A percentile compares a stretch with the other conserved stretches of the same genome.
These are phyloP conservation scores for Metschnikowia reukaufii DNA, from an alignment of 805 yeast species.

Conservation along the genomic window DNA sequence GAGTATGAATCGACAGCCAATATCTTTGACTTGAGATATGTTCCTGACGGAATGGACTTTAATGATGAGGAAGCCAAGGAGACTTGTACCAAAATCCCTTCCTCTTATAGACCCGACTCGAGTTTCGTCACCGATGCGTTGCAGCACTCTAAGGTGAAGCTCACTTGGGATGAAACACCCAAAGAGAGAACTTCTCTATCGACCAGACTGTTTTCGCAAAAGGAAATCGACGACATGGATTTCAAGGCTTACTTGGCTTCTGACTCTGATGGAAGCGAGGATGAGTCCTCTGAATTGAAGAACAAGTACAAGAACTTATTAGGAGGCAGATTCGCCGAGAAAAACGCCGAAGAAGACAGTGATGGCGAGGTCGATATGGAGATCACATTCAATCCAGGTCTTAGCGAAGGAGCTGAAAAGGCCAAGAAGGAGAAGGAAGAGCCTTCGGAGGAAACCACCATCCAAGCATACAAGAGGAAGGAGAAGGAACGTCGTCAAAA, in stretches of 20 bases:
- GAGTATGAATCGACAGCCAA: conserved; percentile 96
- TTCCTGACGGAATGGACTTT: conserved; percentile 91
- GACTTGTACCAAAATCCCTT: conserved; percentile 67
- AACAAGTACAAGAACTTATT: conserved; percentile 63
- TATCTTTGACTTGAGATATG: conserved; percentile 85
- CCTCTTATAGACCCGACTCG: conserved; percentile 70
- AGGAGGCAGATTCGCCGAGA: conserved; percentile 42
- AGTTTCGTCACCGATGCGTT: conserved; percentile 90
- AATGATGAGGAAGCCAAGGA: conserved; percentile 73
- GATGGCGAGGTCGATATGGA: conserved; percentile 81
- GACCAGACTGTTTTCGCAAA: conserved; percentile 78
- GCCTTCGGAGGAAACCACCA: conserved; percentile 67
- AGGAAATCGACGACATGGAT: conserved; percentile 88
- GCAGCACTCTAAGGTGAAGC: conserved; percentile 92
- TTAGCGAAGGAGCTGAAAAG: conserved; percentile 37
- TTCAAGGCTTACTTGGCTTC: conserved; percentile 89
- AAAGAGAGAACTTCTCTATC: conserved; percentile 78
- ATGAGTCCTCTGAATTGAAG: conserved; percentile 34
- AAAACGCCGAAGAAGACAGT: conserved; percentile 44
- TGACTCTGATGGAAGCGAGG: conserved; percentile 43
- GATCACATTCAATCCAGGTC: conserved; percentile 90
- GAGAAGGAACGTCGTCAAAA: conserved; percentile 90
- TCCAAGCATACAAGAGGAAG: conserved; percentile 78
- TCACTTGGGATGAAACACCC: conserved; percentile 99
- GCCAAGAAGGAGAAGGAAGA: conserved; percentile 33